phyloP scores from a whole-genome alignment of 495 filamentous ascomycete species.

The Xylaria nigripes region DNA sequence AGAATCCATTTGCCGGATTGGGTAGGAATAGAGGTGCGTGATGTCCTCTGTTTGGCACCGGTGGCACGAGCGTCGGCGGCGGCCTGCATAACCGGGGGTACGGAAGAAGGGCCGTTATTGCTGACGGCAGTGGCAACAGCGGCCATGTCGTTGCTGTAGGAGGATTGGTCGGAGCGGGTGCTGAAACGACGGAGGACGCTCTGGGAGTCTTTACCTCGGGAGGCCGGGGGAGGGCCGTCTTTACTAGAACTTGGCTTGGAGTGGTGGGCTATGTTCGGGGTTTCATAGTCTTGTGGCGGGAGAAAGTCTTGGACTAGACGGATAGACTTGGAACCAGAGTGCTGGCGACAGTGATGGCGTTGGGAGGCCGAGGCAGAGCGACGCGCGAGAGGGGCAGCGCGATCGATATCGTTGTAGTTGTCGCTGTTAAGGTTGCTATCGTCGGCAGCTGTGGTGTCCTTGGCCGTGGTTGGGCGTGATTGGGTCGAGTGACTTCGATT shows the following conservation, averaged over 20 bases:
- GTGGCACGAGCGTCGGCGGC: constrained; percentile 38
- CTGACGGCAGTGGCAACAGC: constrained; percentile 39
- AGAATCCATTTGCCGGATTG: constrained; percentile 82
- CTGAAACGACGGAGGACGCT: constrained; percentile 38
- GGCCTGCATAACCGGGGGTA: constrained; percentile 33
- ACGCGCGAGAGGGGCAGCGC: constrained; percentile 19
- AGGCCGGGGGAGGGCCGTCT: constrained; percentile 31
- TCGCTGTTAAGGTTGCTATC: background rate
- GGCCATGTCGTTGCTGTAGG: constrained; percentile 42
- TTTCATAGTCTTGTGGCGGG: constrained; percentile 37
- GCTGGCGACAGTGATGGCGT: constrained; percentile 23
- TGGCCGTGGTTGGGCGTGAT: constrained; percentile 21
- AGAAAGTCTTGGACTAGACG: constrained; percentile 31
- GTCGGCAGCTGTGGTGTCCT: constrained; percentile 8
- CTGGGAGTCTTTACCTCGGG: constrained; percentile 34
- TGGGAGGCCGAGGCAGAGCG: constrained; percentile 24
- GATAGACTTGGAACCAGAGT: constrained; percentile 25
- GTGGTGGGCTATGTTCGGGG: constrained; percentile 31
- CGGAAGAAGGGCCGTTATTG: constrained; percentile 40
- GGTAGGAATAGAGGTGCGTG: constrained; percentile 76
- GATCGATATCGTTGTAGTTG: constrained; percentile 5
- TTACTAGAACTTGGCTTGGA: constrained; percentile 34
- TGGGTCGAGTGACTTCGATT: constrained; percentile 24
- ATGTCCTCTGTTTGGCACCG: constrained; percentile 44
- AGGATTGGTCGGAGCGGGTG: constrained; percentile 19